phyloP scores from a whole-genome alignment of 352 stramenopile species.

The Phytophthora sp. region DNA sequence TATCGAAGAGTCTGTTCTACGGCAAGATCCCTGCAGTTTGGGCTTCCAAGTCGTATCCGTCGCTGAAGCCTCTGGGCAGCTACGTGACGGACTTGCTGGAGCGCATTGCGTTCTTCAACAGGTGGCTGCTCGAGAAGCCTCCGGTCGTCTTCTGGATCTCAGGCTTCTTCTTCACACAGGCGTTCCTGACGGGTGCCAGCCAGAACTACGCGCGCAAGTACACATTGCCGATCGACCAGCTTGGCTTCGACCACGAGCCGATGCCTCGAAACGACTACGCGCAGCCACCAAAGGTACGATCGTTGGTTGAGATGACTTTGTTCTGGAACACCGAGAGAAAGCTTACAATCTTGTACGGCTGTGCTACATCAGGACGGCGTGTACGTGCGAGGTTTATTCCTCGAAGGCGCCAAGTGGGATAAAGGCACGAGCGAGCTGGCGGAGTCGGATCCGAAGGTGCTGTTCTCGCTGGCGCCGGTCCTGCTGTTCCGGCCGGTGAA shows the following conservation, averaged over 20 bases:
- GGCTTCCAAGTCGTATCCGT: slow-evolving; percentile 92
- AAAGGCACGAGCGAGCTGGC: slow-evolving; percentile 67
- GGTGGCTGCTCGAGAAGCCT: slow-evolving; percentile 90
- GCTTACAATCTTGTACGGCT: slow-evolving; percentile 8
- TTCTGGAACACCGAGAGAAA: not conserved
- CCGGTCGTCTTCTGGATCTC: slow-evolving; percentile 94
- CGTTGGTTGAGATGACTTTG: not conserved
- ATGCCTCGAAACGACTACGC: slow-evolving; percentile 82
- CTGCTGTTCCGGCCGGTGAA: slow-evolving; percentile 86
- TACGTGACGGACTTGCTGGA: slow-evolving; percentile 93
- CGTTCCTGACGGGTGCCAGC: slow-evolving; percentile 94
- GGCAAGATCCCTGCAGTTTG: slow-evolving; percentile 93
- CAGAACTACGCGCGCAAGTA: slow-evolving; percentile 95
- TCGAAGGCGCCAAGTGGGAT: slow-evolving; percentile 91
- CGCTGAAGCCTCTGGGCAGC: slow-evolving; percentile 90
- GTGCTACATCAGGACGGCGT: slow-evolving; percentile 75
- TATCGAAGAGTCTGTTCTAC: slow-evolving; percentile 92
- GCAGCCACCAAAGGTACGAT: slow-evolving; percentile 65
- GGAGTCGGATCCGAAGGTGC: slow-evolving; percentile 88
- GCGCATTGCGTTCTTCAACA: slow-evolving; percentile 90
- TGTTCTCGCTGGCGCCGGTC: slow-evolving; percentile 86
- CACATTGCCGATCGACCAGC: slow-evolving; percentile 91
- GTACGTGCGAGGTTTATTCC: slow-evolving; percentile 87
- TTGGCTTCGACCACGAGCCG: slow-evolving; percentile 82
- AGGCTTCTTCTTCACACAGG: slow-evolving; percentile 97